These are phyloP conservation scores for Cystobasidium onofrii DNA, from an alignment of 768 basidiomycete genomes.

Conservation along the genomic window DNA sequence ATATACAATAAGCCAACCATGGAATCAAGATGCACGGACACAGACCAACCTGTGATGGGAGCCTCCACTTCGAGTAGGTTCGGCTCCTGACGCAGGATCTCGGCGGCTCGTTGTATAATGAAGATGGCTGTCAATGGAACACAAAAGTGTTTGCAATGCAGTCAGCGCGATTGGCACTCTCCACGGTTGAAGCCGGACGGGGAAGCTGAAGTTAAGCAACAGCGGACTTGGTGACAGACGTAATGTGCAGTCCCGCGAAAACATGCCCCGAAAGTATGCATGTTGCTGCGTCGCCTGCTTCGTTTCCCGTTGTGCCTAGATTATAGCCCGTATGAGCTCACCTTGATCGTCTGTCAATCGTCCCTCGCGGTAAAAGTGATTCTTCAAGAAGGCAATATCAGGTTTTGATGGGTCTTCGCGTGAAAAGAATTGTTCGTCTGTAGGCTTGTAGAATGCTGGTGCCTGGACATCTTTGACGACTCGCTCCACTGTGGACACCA, in stretches of 20 bases:
- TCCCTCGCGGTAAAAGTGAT: slow-evolving; percentile 77
- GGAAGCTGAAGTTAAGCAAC: too few species aligned
- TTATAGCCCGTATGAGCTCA: not conserved
- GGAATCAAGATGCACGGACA: too few species aligned
- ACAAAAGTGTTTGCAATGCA: not conserved
- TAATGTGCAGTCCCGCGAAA: too few species aligned
- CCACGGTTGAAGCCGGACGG: too few species aligned
- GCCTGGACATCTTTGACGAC: slow-evolving; percentile 99
- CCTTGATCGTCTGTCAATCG: slow-evolving; percentile 35
- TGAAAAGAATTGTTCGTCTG: slow-evolving; percentile 84
- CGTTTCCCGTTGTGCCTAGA: not conserved
- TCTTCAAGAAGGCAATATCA: slow-evolving; percentile 92
- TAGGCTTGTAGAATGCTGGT: slow-evolving; percentile 84
- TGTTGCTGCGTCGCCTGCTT: not conserved
- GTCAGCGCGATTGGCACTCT: not conserved
- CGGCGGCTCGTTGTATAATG: slow-evolving; percentile 81
- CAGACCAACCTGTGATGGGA: slow-evolving; percentile 94
- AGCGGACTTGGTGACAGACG: too few species aligned
- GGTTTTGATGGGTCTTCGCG: slow-evolving; percentile 72
- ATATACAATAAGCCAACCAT: too few species aligned
- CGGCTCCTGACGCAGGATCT: slow-evolving; percentile 70
- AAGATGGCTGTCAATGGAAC: slow-evolving; percentile 56
- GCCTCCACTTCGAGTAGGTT: slow-evolving; percentile 92
- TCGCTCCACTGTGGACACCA: slow-evolving; percentile 86
- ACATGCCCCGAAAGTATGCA: too few species aligned